Evolutionary conservation across 208 protist genomes (phyloP).

Genomic region (Borovskyia barvae): DNA sequence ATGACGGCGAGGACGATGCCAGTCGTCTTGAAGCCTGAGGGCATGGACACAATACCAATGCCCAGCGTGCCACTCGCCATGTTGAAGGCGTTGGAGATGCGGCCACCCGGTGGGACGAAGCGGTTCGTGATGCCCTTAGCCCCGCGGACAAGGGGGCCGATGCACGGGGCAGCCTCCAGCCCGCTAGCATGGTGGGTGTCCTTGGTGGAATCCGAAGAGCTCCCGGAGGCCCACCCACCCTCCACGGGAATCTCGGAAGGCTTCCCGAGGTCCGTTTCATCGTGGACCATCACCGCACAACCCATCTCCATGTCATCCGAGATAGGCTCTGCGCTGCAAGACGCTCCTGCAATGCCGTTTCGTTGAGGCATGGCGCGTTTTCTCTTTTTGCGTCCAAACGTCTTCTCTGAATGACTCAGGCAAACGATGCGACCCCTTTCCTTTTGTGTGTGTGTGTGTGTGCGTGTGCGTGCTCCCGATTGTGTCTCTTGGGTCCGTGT

Average conservation of each 20-base stretch:
- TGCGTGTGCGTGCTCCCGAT: background rate
- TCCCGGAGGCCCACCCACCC: too few relatives aligned
- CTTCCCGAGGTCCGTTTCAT: too few relatives aligned
- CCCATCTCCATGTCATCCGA: too few relatives aligned
- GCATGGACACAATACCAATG: slow-evolving; percentile 56
- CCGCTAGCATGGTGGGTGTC: background rate
- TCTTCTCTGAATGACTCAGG: too few relatives aligned
- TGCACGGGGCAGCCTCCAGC: background rate
- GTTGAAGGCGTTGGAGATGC: slow-evolving; percentile 59
- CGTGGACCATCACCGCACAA: too few relatives aligned
- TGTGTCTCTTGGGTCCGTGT: too few relatives aligned
- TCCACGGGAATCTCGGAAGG: too few relatives aligned
- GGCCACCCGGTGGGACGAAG: slow-evolving; percentile 48
- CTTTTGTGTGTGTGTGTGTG: background rate
- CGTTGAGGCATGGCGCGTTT: too few relatives aligned
- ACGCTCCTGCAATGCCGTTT: too few relatives aligned
- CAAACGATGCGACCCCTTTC: too few relatives aligned
- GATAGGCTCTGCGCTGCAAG: too few relatives aligned
- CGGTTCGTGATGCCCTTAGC: background rate
- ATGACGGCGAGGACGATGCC: slow-evolving; percentile 45
- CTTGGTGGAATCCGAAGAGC: background rate
- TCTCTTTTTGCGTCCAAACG: too few relatives aligned
- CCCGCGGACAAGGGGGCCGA: background rate
- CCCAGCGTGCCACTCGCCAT: slow-evolving; percentile 54
- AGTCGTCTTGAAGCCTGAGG: slow-evolving; percentile 49